phyloP scores from a whole-genome alignment of 768 basidiomycete genomes.

The Tephrocybe sp. region DNA sequence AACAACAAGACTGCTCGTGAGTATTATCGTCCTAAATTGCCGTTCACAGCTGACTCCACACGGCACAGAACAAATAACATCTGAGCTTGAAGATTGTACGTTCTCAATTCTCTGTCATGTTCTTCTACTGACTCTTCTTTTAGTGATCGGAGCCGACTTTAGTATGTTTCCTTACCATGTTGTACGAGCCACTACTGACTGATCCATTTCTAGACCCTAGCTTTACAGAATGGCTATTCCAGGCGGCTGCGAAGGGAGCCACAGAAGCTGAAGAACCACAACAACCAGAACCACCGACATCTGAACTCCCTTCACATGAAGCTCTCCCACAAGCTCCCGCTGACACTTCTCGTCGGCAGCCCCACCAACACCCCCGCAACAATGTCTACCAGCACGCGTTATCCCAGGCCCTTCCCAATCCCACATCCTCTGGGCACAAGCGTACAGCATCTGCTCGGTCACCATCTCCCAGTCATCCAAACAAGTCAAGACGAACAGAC shows the following conservation, averaged over 20 bases:
- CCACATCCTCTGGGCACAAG: conserved; percentile 54
- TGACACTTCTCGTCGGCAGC: conserved; percentile 42
- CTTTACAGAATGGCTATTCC: conserved; percentile 90
- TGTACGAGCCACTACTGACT: conserved; percentile 17
- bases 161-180: conserved; percentile 40
- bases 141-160: conserved; percentile 79
- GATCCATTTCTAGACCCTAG: conserved; percentile 51
- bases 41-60: conserved; percentile 11
- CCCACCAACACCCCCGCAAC: conserved; percentile 48
- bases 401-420: conserved; percentile 56
- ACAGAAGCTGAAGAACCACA: conserved; percentile 45
- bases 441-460: conserved; percentile 65
- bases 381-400: conserved; percentile 74
- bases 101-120: conserved; percentile 5
- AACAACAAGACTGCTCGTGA: conserved; percentile 82
- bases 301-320: conserved; percentile 31
- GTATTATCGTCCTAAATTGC: conserved; percentile 20
- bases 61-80: conserved; percentile 74
- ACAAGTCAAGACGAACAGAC: conserved; percentile 72
- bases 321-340: conserved; percentile 27
- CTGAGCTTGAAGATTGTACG: conserved; percentile 81
- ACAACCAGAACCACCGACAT: conserved; percentile 32
- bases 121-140: conserved; percentile 2
- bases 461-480: conserved; percentile 61
- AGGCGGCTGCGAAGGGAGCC: conserved; percentile 70